These are phyloP conservation scores for Discostella pseudostelligera DNA, from an alignment of 108 stramenopile genomes.

Conservation along the genomic window DNA sequence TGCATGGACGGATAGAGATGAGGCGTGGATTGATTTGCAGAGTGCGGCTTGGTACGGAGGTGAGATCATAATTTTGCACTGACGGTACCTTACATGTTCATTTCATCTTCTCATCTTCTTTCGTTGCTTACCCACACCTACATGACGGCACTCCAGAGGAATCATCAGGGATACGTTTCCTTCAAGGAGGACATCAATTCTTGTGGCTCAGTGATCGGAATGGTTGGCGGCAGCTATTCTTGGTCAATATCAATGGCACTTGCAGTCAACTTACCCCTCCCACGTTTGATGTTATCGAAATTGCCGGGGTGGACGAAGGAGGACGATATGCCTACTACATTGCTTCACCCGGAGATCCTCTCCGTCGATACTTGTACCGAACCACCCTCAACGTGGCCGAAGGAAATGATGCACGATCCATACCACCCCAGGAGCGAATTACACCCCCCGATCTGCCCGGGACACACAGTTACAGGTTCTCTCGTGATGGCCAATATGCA, in stretches of 20 bases:
- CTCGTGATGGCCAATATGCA: slow-evolving; percentile 41
- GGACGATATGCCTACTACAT: slow-evolving; percentile 43
- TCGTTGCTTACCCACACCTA: background rate
- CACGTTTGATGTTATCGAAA: slow-evolving; percentile 39
- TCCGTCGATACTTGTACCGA: slow-evolving; percentile 42
- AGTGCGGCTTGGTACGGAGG: slow-evolving; percentile 41
- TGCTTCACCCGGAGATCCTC: slow-evolving; percentile 43
- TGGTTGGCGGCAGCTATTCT: slow-evolving; percentile 44
- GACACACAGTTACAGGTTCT: slow-evolving; percentile 41
- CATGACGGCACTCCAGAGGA: slow-evolving; percentile 17
- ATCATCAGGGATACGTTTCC: slow-evolving; percentile 42
- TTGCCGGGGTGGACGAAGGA: slow-evolving; percentile 46
- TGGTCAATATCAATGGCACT: slow-evolving; percentile 29
- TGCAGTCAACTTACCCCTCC: slow-evolving; percentile 31
- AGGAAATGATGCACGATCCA: background rate
- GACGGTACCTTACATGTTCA: background rate
- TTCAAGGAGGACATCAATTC: slow-evolving; percentile 31
- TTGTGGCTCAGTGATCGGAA: slow-evolving; percentile 47
- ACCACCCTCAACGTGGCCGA: slow-evolving; percentile 37
- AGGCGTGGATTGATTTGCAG: slow-evolving; percentile 46
- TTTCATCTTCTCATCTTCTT: background rate
- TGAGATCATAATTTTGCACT: background rate
- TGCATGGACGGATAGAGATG: slow-evolving; percentile 40
- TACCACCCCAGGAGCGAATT: slow-evolving; percentile 34
- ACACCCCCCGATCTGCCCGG: slow-evolving; percentile 40